Conservation (phyloP, 164 flowering plant genomes). For the Sextonia rubra region DNA sequence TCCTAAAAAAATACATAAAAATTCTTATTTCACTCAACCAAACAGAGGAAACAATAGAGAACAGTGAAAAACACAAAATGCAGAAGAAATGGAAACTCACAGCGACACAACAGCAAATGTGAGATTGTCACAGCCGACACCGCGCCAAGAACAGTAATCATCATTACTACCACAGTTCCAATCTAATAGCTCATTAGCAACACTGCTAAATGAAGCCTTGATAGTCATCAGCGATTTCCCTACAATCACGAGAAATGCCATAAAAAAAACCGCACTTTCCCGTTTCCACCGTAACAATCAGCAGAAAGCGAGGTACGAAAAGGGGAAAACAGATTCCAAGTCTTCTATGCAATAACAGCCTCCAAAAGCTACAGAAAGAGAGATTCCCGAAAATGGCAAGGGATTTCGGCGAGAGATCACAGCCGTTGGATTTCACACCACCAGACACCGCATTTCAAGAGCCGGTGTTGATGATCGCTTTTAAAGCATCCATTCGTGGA, state of each 20-base stretch:
- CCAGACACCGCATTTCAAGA: background rate
- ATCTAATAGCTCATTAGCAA: constrained; percentile 65
- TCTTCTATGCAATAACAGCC: no score
- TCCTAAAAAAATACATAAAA: constrained; percentile 31
- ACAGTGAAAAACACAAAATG: background rate
- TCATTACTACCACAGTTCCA: constrained; percentile 60
- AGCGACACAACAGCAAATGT: constrained; percentile 58
- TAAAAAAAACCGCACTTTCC: background rate
- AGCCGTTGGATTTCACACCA: background rate
- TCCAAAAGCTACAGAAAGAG: background rate
- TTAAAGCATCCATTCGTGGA: background rate
- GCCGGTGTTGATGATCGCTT: background rate
- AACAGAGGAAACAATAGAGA: background rate
- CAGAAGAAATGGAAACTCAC: constrained; percentile 32
- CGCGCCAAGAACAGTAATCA: constrained; percentile 88
- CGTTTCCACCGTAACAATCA: background rate
- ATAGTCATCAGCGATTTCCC: constrained; percentile 71
- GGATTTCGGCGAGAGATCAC: background rate
- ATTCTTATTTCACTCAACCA: background rate
- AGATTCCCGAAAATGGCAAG: background rate
- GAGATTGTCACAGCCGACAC: constrained; percentile 65
- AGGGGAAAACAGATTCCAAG: no score
- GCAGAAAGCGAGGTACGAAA: no score
- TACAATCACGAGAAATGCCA: constrained; percentile 14
- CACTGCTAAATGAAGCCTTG: constrained; percentile 70